Evolutionary conservation across 169 alveolate genomes (phyloP).

Genomic region (Plasmodium gallinaceum): DNA sequence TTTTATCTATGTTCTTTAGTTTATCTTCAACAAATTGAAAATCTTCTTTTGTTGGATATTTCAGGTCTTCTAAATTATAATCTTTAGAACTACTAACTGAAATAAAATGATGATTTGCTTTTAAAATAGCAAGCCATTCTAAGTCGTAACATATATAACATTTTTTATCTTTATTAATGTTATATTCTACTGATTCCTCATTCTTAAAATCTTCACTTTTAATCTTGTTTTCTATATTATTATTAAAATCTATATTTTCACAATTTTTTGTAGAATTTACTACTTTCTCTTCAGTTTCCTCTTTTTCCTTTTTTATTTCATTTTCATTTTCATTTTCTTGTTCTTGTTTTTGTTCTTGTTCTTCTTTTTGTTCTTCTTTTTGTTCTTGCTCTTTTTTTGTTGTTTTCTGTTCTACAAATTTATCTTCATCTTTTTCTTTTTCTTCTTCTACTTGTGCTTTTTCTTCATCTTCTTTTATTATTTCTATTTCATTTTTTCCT

Average conservation of each 20-base stretch:
- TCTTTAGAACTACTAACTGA: conserved; percentile 24
- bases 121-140: conserved; percentile 71
- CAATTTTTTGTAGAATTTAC: neutral
- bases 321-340: neutral
- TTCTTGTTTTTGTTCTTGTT: too few relatives aligned
- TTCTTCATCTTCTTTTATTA: neutral
- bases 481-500: neutral
- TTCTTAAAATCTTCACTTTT: neutral
- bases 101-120: conserved; percentile 52
- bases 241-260: neutral
- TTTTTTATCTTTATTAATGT: neutral
- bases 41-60: conserved; percentile 55
- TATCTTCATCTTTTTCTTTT: neutral
- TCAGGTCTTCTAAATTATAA: conserved; percentile 56
- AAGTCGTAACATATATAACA: conserved; percentile 39
- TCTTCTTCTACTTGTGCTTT: neutral
- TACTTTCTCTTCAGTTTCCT: neutral
- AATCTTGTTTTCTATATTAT: neutral
- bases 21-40: conserved; percentile 29
- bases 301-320: neutral
- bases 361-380: too few relatives aligned
- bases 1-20: conserved; percentile 30
- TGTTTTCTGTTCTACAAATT: neutral
- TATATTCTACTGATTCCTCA: neutral
- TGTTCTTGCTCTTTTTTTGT: too few relatives aligned